A percentile compares a stretch with the other conserved stretches of the same genome.
Conservation (phyloP, 1,284 basidiomycete genomes). For the Leccinum fallax region DNA sequence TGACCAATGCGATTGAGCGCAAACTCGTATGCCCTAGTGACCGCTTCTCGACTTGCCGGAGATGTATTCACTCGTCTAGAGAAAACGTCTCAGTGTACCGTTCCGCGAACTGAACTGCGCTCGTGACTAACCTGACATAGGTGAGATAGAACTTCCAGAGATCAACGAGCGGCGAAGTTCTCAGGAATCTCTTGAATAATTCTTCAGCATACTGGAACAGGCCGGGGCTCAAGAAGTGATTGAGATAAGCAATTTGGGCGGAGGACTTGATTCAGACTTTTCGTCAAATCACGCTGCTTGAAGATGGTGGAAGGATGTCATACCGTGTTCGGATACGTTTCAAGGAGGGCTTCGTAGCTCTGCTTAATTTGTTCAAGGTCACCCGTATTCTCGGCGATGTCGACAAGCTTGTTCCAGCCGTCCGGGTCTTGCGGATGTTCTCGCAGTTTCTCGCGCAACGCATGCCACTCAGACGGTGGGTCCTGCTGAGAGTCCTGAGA, state of each 20-base stretch:
- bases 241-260: constrained; percentile 81
- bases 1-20: constrained; percentile 90
- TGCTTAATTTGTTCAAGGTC: constrained; percentile 65
- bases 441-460: constrained; percentile 46
- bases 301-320: constrained; percentile 26
- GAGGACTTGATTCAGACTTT: constrained; percentile 51
- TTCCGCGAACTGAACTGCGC: constrained; percentile 1
- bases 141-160: constrained; percentile 86
- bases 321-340: constrained; percentile 71
- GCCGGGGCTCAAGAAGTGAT: constrained; percentile 69
- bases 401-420: constrained; percentile 62
- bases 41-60: constrained; percentile 65
- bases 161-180: constrained; percentile 81
- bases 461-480: constrained; percentile 51
- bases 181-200: constrained; percentile 81
- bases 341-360: constrained; percentile 67
- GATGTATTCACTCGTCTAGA: constrained; percentile 57
- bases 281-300: constrained; percentile 31
- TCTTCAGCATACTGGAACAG: constrained; percentile 74
- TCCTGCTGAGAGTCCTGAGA: constrained; percentile 31
- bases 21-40: constrained; percentile 93
- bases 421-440: constrained; percentile 59
- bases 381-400: constrained; percentile 57
- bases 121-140: constrained; percentile 68
- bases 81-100: constrained; percentile 15